Base-by-base conservation (phyloP, 2,329 filamentous ascomycete genomes). In the Coniochaeta pulveracea region DNA sequence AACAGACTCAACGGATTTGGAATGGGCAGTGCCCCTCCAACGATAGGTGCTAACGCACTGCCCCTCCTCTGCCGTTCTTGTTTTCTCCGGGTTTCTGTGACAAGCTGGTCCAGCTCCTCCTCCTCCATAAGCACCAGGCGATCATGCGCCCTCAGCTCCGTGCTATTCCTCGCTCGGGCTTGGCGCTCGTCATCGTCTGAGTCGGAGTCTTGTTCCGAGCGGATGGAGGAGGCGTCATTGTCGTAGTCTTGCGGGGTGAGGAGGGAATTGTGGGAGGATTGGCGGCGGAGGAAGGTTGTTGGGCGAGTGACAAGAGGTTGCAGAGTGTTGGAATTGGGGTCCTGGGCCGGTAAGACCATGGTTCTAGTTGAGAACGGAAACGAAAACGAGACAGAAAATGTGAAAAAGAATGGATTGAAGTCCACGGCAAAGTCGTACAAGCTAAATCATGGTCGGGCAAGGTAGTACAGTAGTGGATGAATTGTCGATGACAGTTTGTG, bases 171-270 rank as follows among this genome's bases (percentile, higher is more conserved):
- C 21, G 76, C 76, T 7, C 69, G 70, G 37, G 68, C 62, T 40
- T 81, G 60, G 34, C 83, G 64, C 47, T 82, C 65, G 51, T 85
- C 79, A 52, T 85, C 80, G 43, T 85, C 80, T 56, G 76, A 82
- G 50, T 85, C 80, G 37, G 75, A 80, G 49, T 85, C 80, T 51
- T 84, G 79, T 47, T 82, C 79, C 58, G 70, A 76, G 40, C 71
- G 70, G 46, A 84, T 57, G 6, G 78, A 82, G 10, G 71, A 60
- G 34, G 75, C 76, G 53, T 85, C 80, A 46, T 77, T 76, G 43
- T 83, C 78, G 60, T 80, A 80, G 30, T 63, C 66, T 40, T 62
- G 55, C 25, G 77, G 76, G 10, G 76, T 79, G 29, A 83, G 69
- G 30, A 81, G 64, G 28, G 66, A 69, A 33, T 14, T 17, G 5